Base-by-base conservation (phyloP, 805 yeast genomes). In the Candida vaughaniae region DNA sequence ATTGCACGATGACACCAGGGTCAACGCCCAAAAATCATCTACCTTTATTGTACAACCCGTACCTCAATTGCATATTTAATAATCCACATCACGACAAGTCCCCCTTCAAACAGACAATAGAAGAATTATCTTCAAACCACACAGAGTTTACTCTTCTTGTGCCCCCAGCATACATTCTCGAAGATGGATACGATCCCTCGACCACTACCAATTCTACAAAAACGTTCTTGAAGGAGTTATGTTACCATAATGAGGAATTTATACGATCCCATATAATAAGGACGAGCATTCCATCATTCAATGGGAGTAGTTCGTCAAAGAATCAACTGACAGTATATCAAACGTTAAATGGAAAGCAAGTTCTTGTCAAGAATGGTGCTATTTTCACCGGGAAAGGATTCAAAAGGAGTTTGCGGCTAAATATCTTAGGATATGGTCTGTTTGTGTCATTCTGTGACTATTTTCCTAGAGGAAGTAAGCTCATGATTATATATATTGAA, bases 21-120 rank as follows among this genome's bases (percentile, higher is more conserved):
- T 22, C 46, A n/a, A 31, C 31, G 22, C 33, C 47, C 17, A 36
- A 38, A 36, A 18, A 51, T 25, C 75, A 75, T 47, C 64, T 76
- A 23, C 85, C 86, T 3, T 53, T 69, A 29, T 60, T 81, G 37
- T 58, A 73, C 38, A 82, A 84, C 48, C 88, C 90, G 6, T 62
- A 81, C 23, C 61, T 84, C 22, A 79, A 83, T 55, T 70, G 79
- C 25, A 57, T 84, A 5, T 82, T 85, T 64, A 80, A 82, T 60
- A 78, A 82, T 47, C 82, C 84, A 0, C 53, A 55, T 30, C 50
- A 55, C 23, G 41, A 42, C 17, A 60, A 65, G 62, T 39, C 78
- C 0, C 71, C 80, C 11, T 60, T 71, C 34, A 72, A 68, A 39
- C 67, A 66, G n/a, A 62, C 77, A 6, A 66, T 78, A 25, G 52